Base-by-base conservation (phyloP, 352 stramenopile species). In the Globisporangium abappressorium region DNA sequence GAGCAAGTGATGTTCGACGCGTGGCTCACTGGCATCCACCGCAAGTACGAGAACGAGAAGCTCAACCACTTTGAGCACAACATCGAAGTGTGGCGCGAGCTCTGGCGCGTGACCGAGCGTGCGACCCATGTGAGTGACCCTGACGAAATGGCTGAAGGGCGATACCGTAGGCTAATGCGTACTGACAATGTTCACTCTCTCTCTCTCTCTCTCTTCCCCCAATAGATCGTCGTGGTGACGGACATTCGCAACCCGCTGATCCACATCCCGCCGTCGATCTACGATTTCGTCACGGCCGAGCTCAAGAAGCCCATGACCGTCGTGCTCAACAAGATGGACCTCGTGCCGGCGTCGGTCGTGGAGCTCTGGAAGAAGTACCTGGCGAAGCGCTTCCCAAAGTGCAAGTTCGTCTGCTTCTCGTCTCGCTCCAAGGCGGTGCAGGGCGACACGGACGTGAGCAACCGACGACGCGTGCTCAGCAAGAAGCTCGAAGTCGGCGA, bases 21-120 rank as follows among this genome's bases (percentile, higher is more conserved):
- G 56, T 97, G 89, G 89, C 79, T 97, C 66, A 81, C 76, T n/a
- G 82, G 80, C 62, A 94, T 97, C 70, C 81, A 95, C 70, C 72
- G 89, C 68, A 93, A 94, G 68, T 96, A 92, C 68, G 70, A 86
- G 62, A 80, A 88, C 59, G 82, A 95, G 28, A 74, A 93, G 65
- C 73, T 95, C 56, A 95, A 94, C 66, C 83, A 92, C 61, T 95
- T 94, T 68, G 88, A 95, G 63, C 86, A 92, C 69, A 95, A 95
- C 63, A 60, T 95, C 26, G 84, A 95, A 65, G 86, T 94, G 2
- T 95, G 88, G 88, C 81, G 88, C 22, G 83, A 95, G 65, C 72
- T 95, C n/a, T 95, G 88, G 88, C 88, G 88, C 61, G 85, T 95
- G 28, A 90, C 85, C 1, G 88, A 95, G 70, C 87, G 86, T 34